A percentile compares a stretch with the other conserved stretches of the same genome.
Evolutionary conservation across 1,284 basidiomycete genomes (phyloP).

Genomic region (Ustilago trichophora): DNA sequence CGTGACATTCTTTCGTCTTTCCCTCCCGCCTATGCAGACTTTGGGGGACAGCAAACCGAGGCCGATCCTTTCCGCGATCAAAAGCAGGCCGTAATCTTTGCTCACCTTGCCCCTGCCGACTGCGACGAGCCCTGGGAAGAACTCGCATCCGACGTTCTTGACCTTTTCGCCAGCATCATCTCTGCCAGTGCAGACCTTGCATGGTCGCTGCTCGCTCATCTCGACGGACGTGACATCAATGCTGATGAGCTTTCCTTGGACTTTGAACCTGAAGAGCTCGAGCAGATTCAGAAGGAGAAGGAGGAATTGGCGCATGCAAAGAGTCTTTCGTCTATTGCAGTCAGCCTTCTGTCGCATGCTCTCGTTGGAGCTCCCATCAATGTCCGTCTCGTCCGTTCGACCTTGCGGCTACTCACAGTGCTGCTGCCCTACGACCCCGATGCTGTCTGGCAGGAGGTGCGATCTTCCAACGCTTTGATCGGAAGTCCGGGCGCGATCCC

Average conservation of each 20-base stretch:
- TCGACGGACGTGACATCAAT: conserved; percentile 69
- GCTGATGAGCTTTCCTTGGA: conserved; percentile 42
- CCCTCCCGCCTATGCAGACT: conserved; percentile 36
- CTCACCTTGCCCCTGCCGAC: conserved; percentile 36
- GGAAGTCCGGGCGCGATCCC: conserved; percentile 68
- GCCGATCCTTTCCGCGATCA: conserved; percentile 37
- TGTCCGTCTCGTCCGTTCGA: conserved; percentile 78
- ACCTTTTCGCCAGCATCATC: conserved; percentile 79
- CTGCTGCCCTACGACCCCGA: conserved; percentile 79
- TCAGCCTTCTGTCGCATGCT: conserved; percentile 83
- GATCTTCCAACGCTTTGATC: conserved; percentile 79
- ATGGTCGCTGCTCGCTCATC: conserved; percentile 74
- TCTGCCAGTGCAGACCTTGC: conserved; percentile 76
- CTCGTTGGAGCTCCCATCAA: conserved; percentile 72
- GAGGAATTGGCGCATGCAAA: conserved; percentile 42
- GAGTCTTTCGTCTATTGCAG: conserved; percentile 78
- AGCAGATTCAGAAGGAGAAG: conserved; percentile 45
- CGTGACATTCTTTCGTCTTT: conserved; percentile 79
- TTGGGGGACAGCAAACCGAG: conserved; percentile 4
- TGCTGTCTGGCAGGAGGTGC: conserved; percentile 84
- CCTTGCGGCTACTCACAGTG: conserved; percentile 80
- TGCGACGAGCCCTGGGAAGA: conserved; percentile 64
- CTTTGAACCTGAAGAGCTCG: conserved; percentile 44
- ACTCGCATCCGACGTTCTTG: conserved; percentile 78
- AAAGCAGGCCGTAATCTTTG: conserved; percentile 37